These are phyloP conservation scores for Dioscorea alata DNA, from an alignment of 106 monocot genomes.

Conservation along the genomic window DNA sequence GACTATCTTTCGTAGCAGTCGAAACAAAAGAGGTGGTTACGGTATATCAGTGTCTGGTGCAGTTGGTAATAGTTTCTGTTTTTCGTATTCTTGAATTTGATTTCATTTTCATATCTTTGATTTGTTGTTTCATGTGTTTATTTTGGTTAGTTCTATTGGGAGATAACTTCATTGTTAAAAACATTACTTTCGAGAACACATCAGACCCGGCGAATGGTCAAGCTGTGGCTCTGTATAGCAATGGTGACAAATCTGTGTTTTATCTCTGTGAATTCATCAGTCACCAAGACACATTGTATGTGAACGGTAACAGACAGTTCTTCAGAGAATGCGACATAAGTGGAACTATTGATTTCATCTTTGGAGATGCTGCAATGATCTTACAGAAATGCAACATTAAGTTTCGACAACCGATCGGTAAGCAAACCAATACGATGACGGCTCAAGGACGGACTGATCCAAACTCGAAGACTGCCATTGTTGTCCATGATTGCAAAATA, in stretches of 20 bases:
- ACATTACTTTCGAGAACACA: background rate
- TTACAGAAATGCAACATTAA: background rate
- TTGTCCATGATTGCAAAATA: background rate
- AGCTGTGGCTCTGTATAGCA: background rate
- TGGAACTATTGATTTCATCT: background rate
- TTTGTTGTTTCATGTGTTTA: background rate
- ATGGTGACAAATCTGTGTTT: background rate
- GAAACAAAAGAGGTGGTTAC: background rate
- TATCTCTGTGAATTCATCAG: background rate
- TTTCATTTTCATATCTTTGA: background rate
- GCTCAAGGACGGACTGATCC: background rate
- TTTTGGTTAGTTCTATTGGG: background rate
- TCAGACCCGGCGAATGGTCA: background rate
- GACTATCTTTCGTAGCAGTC: background rate
- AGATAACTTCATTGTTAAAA: background rate
- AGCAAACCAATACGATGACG: background rate
- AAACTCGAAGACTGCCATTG: background rate
- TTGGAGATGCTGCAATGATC: background rate
- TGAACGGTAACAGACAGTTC: background rate
- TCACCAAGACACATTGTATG: background rate
- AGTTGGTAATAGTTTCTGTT: background rate
- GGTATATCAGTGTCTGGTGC: background rate
- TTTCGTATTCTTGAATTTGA: background rate
- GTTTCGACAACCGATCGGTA: background rate
- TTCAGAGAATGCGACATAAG: background rate